Conservation (phyloP, 768 basidiomycete species). For the Strobilomyces dryophilus region DNA sequence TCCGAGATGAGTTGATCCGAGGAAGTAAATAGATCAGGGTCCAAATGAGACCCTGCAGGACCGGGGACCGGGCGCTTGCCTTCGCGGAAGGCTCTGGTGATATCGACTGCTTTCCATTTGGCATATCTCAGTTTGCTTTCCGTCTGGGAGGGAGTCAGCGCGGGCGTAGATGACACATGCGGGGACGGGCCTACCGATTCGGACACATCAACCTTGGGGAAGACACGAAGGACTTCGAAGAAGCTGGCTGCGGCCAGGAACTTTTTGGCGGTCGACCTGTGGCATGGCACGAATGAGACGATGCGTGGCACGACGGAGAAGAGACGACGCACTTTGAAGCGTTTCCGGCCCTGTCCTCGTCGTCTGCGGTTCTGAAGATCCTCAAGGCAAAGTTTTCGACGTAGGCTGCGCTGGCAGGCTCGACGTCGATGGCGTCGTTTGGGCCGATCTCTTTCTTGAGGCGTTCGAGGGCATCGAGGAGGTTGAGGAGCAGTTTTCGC, state of each 20-base stretch:
- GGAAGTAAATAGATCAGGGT: constrained; percentile 17
- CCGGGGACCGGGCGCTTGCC: constrained; percentile 81
- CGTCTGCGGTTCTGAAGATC: constrained; percentile 87
- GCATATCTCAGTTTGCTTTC: constrained; percentile 89
- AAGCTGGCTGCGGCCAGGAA: constrained; percentile 95
- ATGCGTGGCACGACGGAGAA: neutral
- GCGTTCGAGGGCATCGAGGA: constrained; percentile 75
- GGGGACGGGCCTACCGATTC: constrained; percentile 46
- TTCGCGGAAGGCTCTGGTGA: constrained; percentile 92
- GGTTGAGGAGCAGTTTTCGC: constrained; percentile 62
- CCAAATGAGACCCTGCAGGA: constrained; percentile 49
- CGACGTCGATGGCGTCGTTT: constrained; percentile 79
- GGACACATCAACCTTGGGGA: constrained; percentile 54
- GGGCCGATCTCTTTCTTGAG: constrained; percentile 73
- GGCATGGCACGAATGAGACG: constrained; percentile 5
- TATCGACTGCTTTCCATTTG: constrained; percentile 97
- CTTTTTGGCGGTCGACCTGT: constrained; percentile 85
- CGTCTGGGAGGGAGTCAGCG: constrained; percentile 42
- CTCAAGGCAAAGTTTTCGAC: constrained; percentile 93
- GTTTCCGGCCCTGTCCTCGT: constrained; percentile 78
- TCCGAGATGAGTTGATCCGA: constrained; percentile 14
- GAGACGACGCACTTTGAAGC: constrained; percentile 59
- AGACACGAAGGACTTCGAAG: constrained; percentile 80
- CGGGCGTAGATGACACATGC: neutral
- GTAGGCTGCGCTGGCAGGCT: constrained; percentile 80